These are phyloP conservation scores for Calvatia gigantea DNA, from an alignment of 768 basidiomycete species.

Conservation along the genomic window DNA sequence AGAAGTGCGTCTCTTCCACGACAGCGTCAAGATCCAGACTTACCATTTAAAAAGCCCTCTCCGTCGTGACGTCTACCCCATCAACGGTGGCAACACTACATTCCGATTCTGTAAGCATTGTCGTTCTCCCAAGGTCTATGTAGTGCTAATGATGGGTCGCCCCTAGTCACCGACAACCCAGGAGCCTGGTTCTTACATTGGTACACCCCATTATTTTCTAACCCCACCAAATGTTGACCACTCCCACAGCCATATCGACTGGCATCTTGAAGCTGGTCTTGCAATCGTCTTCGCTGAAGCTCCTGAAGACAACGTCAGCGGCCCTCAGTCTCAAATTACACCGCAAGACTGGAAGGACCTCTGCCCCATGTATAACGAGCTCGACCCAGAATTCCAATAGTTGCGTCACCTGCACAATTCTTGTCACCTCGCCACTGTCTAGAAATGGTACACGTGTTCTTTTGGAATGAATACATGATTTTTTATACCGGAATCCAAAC, in stretches of 20 bases:
- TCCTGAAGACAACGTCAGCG: conserved; percentile 16
- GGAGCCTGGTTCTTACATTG: conserved; percentile 48
- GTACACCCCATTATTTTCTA: conserved; percentile 26
- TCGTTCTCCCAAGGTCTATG: too few relatives aligned
- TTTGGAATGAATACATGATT: too few relatives aligned
- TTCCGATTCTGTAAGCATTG: conserved; percentile 16
- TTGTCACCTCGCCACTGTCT: too few relatives aligned
- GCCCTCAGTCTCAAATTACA: conserved; percentile 20
- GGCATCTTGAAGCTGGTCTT: conserved; percentile 34
- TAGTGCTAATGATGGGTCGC: background rate
- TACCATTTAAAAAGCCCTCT: conserved; percentile 12
- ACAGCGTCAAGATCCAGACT: conserved; percentile 12
- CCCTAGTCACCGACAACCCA: conserved; percentile 51
- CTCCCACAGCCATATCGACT: conserved; percentile 29
- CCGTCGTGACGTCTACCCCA: conserved; percentile 15
- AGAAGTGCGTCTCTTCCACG: background rate
- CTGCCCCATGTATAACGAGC: conserved; percentile 25
- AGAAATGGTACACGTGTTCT: background rate
- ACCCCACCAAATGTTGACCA: conserved; percentile 3
- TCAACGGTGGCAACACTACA: conserved; percentile 15
- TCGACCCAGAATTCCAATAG: conserved; percentile 9
- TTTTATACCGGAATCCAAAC: too few relatives aligned
- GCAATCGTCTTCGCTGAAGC: conserved; percentile 36
- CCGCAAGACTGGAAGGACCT: conserved; percentile 23
- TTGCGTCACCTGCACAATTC: background rate